phyloP scores from a whole-genome alignment of 257 asterid genomes.

The Nicotiana tabacum region DNA sequence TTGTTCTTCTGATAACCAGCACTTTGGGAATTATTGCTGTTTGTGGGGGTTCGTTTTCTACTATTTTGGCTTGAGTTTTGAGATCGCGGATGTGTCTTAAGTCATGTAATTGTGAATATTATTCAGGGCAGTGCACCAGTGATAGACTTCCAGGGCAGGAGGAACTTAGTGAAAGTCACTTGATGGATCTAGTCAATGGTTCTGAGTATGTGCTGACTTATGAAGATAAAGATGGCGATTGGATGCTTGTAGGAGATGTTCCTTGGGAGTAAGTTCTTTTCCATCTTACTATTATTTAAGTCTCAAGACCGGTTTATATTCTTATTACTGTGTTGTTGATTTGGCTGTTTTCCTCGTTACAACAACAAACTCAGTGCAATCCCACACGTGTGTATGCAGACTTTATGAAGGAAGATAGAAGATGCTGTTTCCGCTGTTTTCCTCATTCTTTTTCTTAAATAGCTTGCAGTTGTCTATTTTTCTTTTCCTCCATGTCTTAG shows the following conservation, averaged over 20 bases:
- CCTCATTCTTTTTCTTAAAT: neutral
- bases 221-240: slow-evolving; percentile 77
- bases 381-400: no score
- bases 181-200: slow-evolving; percentile 58
- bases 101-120: neutral
- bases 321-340: no score
- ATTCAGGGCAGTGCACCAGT: slow-evolving; percentile 51
- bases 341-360: no score
- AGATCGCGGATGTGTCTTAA: neutral
- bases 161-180: slow-evolving; percentile 46
- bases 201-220: slow-evolving; percentile 69
- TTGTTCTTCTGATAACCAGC: neutral
- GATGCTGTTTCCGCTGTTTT: no score
- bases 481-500: neutral
- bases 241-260: slow-evolving; percentile 95
- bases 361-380: no score
- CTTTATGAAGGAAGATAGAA: no score
- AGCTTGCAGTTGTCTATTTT: neutral
- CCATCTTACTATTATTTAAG: neutral
- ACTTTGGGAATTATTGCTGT: neutral
- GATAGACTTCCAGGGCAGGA: slow-evolving; percentile 45
- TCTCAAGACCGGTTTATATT: no score
- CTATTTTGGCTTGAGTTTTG: neutral
- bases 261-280: slow-evolving; percentile 72
- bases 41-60: neutral